Percentiles rank a stretch among this genome's conserved stretches.
Conservation (phyloP, 2,329 filamentous ascomycete species). For the Epichloe uncinata region DNA sequence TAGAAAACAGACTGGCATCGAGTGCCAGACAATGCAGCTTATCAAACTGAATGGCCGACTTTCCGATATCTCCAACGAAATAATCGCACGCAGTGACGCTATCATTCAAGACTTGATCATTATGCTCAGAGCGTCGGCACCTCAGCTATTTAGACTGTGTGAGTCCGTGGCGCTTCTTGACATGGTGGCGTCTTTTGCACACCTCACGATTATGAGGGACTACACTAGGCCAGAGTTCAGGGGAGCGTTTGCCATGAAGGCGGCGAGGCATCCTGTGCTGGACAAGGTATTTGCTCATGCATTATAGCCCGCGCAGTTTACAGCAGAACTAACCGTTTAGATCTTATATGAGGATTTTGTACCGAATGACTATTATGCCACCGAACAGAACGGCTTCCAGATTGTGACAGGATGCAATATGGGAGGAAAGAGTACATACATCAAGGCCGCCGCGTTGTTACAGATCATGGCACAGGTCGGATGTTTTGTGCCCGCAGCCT, state of each 20-base stretch:
- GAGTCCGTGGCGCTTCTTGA: slow-evolving; percentile 80
- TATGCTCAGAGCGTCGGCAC: slow-evolving; percentile 57
- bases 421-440: slow-evolving; percentile 96
- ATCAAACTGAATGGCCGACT: slow-evolving; percentile 72
- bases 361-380: slow-evolving; percentile 83
- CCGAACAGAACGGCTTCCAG: slow-evolving; percentile 69
- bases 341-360: slow-evolving; percentile 57
- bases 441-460: slow-evolving; percentile 70
- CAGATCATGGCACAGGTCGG: slow-evolving; percentile 91
- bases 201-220: slow-evolving; percentile 50
- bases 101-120: slow-evolving; percentile 59
- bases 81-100: slow-evolving; percentile 68
- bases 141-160: slow-evolving; percentile 67
- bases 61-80: slow-evolving; percentile 68
- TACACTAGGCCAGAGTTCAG: slow-evolving; percentile 55
- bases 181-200: slow-evolving; percentile 67
- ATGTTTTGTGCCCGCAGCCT: slow-evolving; percentile 76
- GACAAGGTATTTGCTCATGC: slow-evolving; percentile 40
- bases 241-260: slow-evolving; percentile 56
- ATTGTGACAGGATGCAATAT: slow-evolving; percentile 96
- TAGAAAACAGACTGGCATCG: slow-evolving; percentile 58
- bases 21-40: slow-evolving; percentile 77
- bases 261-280: slow-evolving; percentile 64
- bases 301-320: slow-evolving; percentile 4
- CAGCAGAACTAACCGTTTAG: slow-evolving; percentile 15